Evolutionary conservation across 2,329 filamentous ascomycete genomes (phyloP), one percentile per base, ranked within the genome.

Genomic region (Microdochium bolleyi): DNA sequence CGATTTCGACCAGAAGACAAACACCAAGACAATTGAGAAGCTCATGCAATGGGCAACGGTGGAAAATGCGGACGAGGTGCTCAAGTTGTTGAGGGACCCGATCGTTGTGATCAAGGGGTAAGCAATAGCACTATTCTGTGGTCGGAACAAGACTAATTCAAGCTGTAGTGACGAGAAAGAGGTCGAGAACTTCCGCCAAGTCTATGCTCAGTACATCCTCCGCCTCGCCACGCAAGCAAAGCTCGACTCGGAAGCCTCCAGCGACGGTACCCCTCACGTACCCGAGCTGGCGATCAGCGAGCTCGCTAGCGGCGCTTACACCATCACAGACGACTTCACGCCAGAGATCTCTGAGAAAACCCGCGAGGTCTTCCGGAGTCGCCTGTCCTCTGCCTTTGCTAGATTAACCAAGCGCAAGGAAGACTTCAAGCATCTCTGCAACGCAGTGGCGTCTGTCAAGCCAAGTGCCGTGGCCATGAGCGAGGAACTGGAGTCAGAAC

Each of bases 1-100:
- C 59, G 89, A 87, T 63, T 94, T 97, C 62, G 94, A 97, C 64
- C 85, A 88, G 57, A 77, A 87, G 53, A 95, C 92, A 1, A 94
- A 88, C 65, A 87, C 86, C 2, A 95, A 92, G 70, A 92, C 89
- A 0, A 73, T 96, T 1, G 89, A 95, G 60, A 85, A 80, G 56
- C 74, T 94, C 2, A 70, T 95, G 3, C 76, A 83, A 51, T 77
- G 78, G 46, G 78, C 82, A 9, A 79, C 80, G 24, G 69, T 74
- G 3, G 67, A 78, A 21, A 80, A 85, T 32, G 74, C 84, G 22
- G 75, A 80, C 53, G 66, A 69, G 16, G 68, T 78, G n/a, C 66
- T 84, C 34, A 67, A 72, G 25, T 66, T 77, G 25, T 67, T 83
- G 32, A 67, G 71, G 53, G 63, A 74, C 19, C 78, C 74, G 3